These are phyloP conservation scores for Pseudisothecium myosuroides DNA, from an alignment of 225 moss, liverwort and hornwort genomes.

Conservation along the genomic window DNA sequence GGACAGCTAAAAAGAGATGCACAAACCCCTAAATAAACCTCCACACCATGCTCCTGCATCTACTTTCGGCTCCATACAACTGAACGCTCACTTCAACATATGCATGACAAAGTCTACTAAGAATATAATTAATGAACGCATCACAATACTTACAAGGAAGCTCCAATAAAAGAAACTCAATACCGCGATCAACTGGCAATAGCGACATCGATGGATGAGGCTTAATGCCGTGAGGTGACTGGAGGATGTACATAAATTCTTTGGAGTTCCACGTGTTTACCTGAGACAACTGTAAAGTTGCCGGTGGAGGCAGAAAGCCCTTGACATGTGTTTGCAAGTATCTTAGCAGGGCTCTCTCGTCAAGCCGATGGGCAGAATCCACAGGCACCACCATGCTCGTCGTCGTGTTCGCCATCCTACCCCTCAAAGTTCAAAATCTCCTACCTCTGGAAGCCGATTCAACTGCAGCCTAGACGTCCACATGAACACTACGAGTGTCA, in stretches of 20 bases:
- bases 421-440: neutral
- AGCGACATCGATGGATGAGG: neutral
- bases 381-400: constrained; percentile 57
- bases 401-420: constrained; percentile 34
- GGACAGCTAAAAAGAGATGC: neutral
- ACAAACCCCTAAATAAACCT: neutral
- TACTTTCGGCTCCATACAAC: neutral
- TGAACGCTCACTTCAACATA: neutral
- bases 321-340: constrained; percentile 62
- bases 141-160: neutral
- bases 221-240: neutral
- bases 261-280: neutral
- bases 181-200: neutral
- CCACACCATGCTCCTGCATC: neutral
- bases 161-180: neutral
- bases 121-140: neutral
- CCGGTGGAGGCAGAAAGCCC: constrained; percentile 44
- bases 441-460: neutral
- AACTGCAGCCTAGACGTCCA: neutral
- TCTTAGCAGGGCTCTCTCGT: constrained; percentile 35
- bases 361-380: constrained; percentile 48
- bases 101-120: neutral
- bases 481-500: neutral
- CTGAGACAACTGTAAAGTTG: constrained; percentile 33
- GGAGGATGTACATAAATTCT: neutral